Base-by-base conservation (phyloP, 768 basidiomycete species). In the Chalciporus sphaerocephalus region DNA sequence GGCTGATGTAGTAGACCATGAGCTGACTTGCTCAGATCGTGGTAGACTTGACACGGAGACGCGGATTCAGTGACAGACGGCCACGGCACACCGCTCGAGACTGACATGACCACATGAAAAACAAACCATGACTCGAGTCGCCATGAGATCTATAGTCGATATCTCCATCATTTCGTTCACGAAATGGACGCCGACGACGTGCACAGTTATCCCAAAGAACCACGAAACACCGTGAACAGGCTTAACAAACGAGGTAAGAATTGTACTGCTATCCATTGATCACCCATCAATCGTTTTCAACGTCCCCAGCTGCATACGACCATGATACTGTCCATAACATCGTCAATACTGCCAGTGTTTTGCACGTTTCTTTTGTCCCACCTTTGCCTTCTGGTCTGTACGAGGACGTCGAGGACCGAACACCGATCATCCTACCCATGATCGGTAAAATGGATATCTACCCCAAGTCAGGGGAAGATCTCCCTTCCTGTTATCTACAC, bases 181-280 rank as follows among this genome's bases (percentile, higher is more conserved):
- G 24, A 73, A 53, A 82, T 81, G 17, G 78, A 80, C 4, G 75
- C 75, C 0, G 75, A 75, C 10, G 37, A 49, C n/a, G 0, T 23
- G 10, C 30, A 18, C 6, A 50, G 48, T 54, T 83, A 81, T 62
- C 78, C 78, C 0, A 61, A 50, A 34, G 53, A 49, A 45, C 18
- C 6, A 13, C 48, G 46, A 20, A 59, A 61, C 36, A 52, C 59
- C 3, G 56, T 59, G 28, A 59, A 61, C 30, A 61, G 58, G 50
- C n/a, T 52, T 38, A 52, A 27, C 38, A 61, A 59, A 36, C 53
- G 48, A 45, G 58, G 59, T 61, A 20, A 52, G 46, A 34, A 21
- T 28, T 5, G 7, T 22, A 8, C 15, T 17, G 9, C 20, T n/a
- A 32, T 20, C 8, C 13, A 5, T 18, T 9, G 9, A 22, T 15